These are phyloP conservation scores for Kalmanozyma brasiliensis DNA, from an alignment of 1,284 basidiomycete genomes.

Conservation along the genomic window DNA sequence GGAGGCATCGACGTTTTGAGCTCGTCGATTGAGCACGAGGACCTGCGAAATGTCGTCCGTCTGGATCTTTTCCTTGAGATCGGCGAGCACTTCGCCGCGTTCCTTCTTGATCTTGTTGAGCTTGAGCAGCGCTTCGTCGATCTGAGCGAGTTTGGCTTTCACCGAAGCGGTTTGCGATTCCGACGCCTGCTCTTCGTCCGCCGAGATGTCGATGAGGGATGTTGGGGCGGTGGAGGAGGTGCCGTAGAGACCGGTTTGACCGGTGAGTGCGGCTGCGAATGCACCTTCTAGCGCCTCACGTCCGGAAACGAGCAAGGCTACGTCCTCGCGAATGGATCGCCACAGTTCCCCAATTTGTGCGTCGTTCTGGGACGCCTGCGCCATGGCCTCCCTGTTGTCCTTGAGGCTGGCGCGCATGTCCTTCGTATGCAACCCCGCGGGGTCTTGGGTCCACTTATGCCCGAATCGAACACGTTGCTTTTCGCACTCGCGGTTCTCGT, in stretches of 20 bases:
- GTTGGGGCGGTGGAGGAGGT: constrained; percentile 8
- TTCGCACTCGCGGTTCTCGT: constrained; percentile 69
- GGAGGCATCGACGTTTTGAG: constrained; percentile 82
- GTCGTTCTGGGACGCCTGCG: constrained; percentile 83
- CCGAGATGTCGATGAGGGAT: constrained; percentile 49
- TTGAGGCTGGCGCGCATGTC: constrained; percentile 82
- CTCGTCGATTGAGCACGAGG: constrained; percentile 88
- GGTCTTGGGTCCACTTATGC: constrained; percentile 88
- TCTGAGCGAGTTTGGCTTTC: constrained; percentile 39
- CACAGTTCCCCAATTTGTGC: constrained; percentile 80
- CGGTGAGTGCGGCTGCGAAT: constrained; percentile 73
- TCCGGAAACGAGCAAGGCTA: constrained; percentile 73
- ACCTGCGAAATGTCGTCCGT: constrained; percentile 95
- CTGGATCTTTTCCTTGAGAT: constrained; percentile 96
- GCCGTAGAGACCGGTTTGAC: constrained; percentile 42
- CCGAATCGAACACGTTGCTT: constrained; percentile 77
- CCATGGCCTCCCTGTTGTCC: constrained; percentile 78
- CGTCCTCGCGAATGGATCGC: constrained; percentile 77
- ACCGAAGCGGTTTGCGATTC: constrained; percentile 36
- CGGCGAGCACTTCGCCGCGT: constrained; percentile 84
- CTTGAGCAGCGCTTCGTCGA: constrained; percentile 52
- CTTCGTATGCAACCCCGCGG: constrained; percentile 75
- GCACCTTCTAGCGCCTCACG: constrained; percentile 76
- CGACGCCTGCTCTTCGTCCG: constrained; percentile 49
- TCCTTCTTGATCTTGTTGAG: constrained; percentile 71